Base-by-base conservation (phyloP, 495 filamentous ascomycete species). In the Neurospora sp. region DNA sequence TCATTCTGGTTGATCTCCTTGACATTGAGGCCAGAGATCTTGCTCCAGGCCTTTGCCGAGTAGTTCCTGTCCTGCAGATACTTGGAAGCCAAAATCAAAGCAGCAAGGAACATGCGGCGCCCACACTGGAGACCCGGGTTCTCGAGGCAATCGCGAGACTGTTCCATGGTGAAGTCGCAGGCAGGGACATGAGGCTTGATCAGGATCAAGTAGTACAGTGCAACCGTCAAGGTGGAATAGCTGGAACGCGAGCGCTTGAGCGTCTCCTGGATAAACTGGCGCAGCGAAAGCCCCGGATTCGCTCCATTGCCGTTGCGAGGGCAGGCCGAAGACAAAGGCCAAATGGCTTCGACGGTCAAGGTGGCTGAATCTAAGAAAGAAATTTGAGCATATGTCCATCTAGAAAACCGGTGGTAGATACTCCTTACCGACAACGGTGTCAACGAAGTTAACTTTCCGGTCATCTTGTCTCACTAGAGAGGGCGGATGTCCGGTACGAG, bases 61-160 rank as follows among this genome's bases (percentile, higher is more conserved):
- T 94, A 99, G 81, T 98, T 99, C 61, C 96, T 91, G 81, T 99
- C 96, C 80, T 99, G 96, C 47, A 98, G 86, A 81, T 97, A 99
- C 83, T 99, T 99, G 31, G 96, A 98, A 3, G 94, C 93, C 68
- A 98, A 86, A 76, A 98, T 97, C 74, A 98, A 85, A 14, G 93
- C 93, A 18, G 96, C 92, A 71, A 99, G 86, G 79, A 99, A 98
- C 94, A 99, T 99, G 59, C 96, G 92, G 72, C 96, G 93, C 70
- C 96, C 96, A 85, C 96, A 99, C 82, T 97, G 94, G 80, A 98
- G 90, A 44, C 94, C 93, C 72, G 94, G 92, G 77, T 84, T 88
- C 27, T 88, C 84, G 69, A 91, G 88, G 70, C 87, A 87, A 79
- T 96, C 91, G 74, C 91, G 88, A 65, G 89, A 84, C 79, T 96